phyloP scores from a whole-genome alignment of 805 yeast genomes.

The Jamesozyma hellenica region DNA sequence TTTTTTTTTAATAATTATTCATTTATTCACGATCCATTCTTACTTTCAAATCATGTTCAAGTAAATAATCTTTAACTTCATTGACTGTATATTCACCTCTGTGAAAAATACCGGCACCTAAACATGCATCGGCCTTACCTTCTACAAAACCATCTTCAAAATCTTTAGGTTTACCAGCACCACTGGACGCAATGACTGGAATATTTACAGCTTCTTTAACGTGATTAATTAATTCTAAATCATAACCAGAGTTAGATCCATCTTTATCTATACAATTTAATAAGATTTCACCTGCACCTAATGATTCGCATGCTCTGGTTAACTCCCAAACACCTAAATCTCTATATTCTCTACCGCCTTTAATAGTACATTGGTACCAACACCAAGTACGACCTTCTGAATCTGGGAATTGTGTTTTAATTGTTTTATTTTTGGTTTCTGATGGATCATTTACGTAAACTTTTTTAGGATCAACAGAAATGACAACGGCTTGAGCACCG shows the following conservation, averaged over 20 bases:
- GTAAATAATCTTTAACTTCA: conserved; percentile 65
- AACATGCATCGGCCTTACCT: conserved; percentile 88
- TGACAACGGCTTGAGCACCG: conserved; percentile 96
- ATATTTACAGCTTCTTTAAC: conserved; percentile 67
- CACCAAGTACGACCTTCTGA: conserved; percentile 85
- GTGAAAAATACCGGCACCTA: conserved; percentile 98
- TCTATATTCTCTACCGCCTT: conserved; percentile 88
- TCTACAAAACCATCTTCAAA: conserved; percentile 77
- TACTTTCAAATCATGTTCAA: conserved; percentile 55
- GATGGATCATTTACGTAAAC: conserved; percentile 54
- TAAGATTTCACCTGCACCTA: conserved; percentile 94
- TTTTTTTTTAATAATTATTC: not conserved
- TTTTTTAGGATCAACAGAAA: conserved; percentile 95
- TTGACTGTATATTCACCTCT: conserved; percentile 84
- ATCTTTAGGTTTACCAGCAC: conserved; percentile 92
- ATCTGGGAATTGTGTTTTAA: conserved; percentile 58
- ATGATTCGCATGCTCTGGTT: conserved; percentile 75
- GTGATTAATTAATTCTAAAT: conserved; percentile 71
- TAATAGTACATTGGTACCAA: conserved; percentile 92
- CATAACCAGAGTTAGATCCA: conserved; percentile 92
- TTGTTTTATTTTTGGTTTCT: conserved; percentile 51
- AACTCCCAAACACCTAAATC: conserved; percentile 89
- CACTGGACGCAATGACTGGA: conserved; percentile 96
- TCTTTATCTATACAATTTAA: conserved; percentile 94
- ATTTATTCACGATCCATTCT: conserved; percentile 40